Percentiles rank a stretch among this genome's conserved stretches.
Evolutionary conservation across 345 rosid genomes (phyloP).

Genomic region (Salix exigua): DNA sequence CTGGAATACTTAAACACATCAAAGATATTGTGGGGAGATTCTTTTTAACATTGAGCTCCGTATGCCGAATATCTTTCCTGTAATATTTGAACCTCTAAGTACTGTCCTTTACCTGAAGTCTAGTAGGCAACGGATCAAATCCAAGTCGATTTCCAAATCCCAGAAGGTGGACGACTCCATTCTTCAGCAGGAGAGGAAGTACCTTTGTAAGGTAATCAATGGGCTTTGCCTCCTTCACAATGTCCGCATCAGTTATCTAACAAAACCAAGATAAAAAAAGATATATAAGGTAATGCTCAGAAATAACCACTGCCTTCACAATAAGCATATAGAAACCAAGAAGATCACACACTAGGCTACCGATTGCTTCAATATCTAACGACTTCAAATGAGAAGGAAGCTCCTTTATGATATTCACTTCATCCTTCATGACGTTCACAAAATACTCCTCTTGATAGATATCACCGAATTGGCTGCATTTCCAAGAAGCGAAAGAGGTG

Average conservation of each 20-base stretch:
- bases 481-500: conserved; percentile 10
- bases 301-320: neutral
- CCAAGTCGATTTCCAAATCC: conserved; percentile 93
- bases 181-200: conserved; percentile 53
- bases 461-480: conserved; percentile 80
- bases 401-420: conserved; percentile 60
- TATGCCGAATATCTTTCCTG: neutral
- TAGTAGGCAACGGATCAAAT: conserved; percentile 71
- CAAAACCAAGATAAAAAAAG: conserved; percentile 10
- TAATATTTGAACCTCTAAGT: neutral
- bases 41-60: neutral
- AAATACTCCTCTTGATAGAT: conserved; percentile 74
- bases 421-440: conserved; percentile 52
- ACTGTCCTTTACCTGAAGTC: conserved; percentile 59
- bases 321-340: conserved; percentile 3
- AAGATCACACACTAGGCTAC: conserved; percentile 49
- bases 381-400: conserved; percentile 63
- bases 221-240: conserved; percentile 78
- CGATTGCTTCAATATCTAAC: conserved; percentile 57
- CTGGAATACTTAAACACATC: neutral
- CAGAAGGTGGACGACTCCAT: conserved; percentile 73
- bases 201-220: conserved; percentile 51
- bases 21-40: neutral
- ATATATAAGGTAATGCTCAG: neutral
- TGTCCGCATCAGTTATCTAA: conserved; percentile 83